A percentile compares a stretch with the other conserved stretches of the same genome.
Evolutionary conservation across 2,329 filamentous ascomycete genomes (phyloP).

Genomic region (Microcyclospora pomicola): DNA sequence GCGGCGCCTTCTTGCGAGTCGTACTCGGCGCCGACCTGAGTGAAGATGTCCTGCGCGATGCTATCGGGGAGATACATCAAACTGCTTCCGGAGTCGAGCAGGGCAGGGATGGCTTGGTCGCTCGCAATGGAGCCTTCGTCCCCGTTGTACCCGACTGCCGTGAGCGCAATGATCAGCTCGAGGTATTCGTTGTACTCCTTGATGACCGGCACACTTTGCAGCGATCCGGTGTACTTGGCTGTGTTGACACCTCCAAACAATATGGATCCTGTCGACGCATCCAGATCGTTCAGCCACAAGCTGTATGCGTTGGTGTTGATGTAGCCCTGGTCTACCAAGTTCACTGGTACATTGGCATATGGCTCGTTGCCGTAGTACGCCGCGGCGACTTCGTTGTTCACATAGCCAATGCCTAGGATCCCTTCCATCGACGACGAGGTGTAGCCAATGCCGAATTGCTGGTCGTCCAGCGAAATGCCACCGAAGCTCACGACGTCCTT

Average conservation of each 20-base stretch:
- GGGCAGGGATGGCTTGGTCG: conserved; percentile 36
- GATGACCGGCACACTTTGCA: conserved; percentile 49
- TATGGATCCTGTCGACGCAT: conserved; percentile 53
- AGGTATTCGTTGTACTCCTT: conserved; percentile 34
- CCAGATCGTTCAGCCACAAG: conserved; percentile 47
- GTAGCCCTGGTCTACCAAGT: conserved; percentile 46
- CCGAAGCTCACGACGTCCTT: conserved; percentile 56
- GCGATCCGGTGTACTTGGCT: conserved; percentile 52
- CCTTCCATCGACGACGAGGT: conserved; percentile 46
- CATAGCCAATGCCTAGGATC: conserved; percentile 76
- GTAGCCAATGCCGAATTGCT: conserved; percentile 67
- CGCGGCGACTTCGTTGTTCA: conserved; percentile 62
- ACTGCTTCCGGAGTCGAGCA: conserved; percentile 65
- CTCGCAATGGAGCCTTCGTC: conserved; percentile 30
- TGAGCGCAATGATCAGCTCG: conserved; percentile 39
- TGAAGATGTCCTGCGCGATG: conserved; percentile 35
- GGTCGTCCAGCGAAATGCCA: conserved; percentile 35
- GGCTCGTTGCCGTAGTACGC: conserved; percentile 36
- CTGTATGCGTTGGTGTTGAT: conserved; percentile 55
- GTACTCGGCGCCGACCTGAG: conserved; percentile 28
- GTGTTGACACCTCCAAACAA: conserved; percentile 73
- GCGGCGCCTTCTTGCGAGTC: conserved; percentile 29
- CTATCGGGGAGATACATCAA: conserved; percentile 54
- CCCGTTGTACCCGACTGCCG: conserved; percentile 31
- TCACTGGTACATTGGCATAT: conserved; percentile 50